Percentiles rank a stretch among this genome's conserved stretches.
Evolutionary conservation across 257 asterid genomes (phyloP).

Genomic region (Solanum peruvianum): DNA sequence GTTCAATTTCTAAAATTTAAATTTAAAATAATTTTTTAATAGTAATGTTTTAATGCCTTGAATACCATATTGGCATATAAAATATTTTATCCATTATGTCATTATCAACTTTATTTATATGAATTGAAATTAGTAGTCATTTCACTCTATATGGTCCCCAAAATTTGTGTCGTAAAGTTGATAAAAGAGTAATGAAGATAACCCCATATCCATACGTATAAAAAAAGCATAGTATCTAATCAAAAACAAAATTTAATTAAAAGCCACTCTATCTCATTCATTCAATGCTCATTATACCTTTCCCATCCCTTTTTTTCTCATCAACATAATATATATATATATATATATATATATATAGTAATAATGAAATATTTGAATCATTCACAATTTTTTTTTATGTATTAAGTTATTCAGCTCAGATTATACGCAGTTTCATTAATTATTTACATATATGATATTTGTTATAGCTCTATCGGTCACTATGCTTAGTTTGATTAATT

Average conservation of each 20-base stretch:
- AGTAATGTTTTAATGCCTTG: background rate
- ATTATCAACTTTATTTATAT: background rate
- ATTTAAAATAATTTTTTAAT: too few species aligned
- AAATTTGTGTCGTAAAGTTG: background rate
- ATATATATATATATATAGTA: background rate
- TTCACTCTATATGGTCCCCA: background rate
- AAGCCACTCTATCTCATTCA: background rate
- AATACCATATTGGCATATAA: background rate
- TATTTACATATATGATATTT: background rate
- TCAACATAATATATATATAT: background rate
- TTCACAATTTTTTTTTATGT: background rate
- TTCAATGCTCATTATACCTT: background rate
- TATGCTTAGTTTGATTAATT: background rate
- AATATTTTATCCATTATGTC: background rate
- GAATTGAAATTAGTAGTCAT: background rate
- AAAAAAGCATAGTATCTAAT: background rate
- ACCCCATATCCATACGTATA: background rate
- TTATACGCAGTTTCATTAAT: rapidly evolving
- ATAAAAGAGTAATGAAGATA: background rate
- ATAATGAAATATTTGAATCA: background rate
- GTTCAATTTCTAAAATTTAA: too few species aligned
- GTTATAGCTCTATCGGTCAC: background rate
- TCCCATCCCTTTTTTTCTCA: background rate
- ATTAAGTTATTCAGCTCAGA: rapidly evolving
- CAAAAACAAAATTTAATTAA: background rate